Conservation (phyloP, 75 land plant species). For the Picea glauca region DNA sequence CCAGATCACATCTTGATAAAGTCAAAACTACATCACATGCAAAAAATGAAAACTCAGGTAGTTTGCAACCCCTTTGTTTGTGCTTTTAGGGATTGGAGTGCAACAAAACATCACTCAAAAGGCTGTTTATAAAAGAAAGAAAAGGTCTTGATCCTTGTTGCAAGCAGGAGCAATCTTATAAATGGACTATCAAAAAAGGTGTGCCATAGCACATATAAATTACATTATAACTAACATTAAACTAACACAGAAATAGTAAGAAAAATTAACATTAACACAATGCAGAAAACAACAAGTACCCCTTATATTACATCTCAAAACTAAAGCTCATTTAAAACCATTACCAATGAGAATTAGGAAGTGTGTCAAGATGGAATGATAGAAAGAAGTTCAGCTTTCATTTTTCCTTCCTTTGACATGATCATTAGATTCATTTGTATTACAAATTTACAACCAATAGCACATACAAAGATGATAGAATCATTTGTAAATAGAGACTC, state of each 20-base stretch:
- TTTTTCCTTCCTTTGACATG: not conserved
- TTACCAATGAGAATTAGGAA: not conserved
- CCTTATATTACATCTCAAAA: too few relatives aligned
- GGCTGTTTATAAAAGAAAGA: not conserved
- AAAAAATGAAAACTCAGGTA: not conserved
- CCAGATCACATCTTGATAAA: not conserved
- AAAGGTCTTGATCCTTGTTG: not conserved
- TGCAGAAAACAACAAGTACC: too few relatives aligned
- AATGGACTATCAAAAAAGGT: not conserved
- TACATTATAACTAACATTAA: not conserved
- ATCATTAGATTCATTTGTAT: not conserved
- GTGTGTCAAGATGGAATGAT: not conserved
- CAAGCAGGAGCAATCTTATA: not conserved
- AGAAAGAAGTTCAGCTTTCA: not conserved
- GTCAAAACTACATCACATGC: not conserved
- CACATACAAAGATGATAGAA: not conserved
- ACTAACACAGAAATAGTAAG: not conserved
- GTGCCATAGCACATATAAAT: not conserved
- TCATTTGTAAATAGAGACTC: not conserved
- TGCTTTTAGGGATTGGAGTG: not conserved
- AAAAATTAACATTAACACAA: not conserved
- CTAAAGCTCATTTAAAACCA: not conserved
- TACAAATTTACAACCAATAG: not conserved
- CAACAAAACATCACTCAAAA: not conserved
- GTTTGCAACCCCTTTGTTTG: not conserved